Evolutionary conservation across 192 early-diverging fungal genomes (phyloP).

Genomic region (Umbelopsis sp.): DNA sequence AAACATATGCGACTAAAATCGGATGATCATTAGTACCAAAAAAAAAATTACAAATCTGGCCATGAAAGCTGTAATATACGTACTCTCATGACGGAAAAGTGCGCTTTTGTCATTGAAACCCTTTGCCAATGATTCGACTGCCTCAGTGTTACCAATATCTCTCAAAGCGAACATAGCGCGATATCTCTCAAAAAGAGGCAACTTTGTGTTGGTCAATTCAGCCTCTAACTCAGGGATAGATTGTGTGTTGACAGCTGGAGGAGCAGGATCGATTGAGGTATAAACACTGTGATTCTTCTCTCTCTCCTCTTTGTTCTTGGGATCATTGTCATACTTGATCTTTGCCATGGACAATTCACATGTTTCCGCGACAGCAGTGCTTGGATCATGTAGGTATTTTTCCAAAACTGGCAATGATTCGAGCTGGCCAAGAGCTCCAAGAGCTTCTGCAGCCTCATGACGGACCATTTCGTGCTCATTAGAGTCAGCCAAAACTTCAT

Average conservation of each 20-base stretch:
- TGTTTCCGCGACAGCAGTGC: slow-evolving; percentile 80
- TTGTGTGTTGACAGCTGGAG: slow-evolving; percentile 65
- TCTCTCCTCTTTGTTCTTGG: slow-evolving; percentile 49
- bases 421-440: slow-evolving; percentile 87
- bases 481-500: slow-evolving; percentile 65
- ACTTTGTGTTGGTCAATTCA: slow-evolving; percentile 67
- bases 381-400: slow-evolving; percentile 72
- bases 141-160: slow-evolving; percentile 80
- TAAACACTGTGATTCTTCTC: slow-evolving; percentile 55
- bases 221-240: slow-evolving; percentile 67
- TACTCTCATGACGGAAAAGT: slow-evolving; percentile 89
- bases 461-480: slow-evolving; percentile 92
- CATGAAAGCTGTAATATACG: slow-evolving; percentile 35
- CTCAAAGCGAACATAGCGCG: slow-evolving; percentile 94
- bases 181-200: slow-evolving; percentile 89
- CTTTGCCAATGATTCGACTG: slow-evolving; percentile 82
- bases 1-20: slow-evolving; percentile 78
- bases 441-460: slow-evolving; percentile 96
- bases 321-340: slow-evolving; percentile 78
- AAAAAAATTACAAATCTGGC: background rate
- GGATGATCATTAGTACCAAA: background rate
- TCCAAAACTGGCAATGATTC: slow-evolving; percentile 71
- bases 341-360: slow-evolving; percentile 87
- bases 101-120: slow-evolving; percentile 80
- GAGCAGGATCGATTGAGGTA: slow-evolving; percentile 90